Conservation (phyloP, 2,329 filamentous ascomycete species). For the Diplodia scrobiculata region DNA sequence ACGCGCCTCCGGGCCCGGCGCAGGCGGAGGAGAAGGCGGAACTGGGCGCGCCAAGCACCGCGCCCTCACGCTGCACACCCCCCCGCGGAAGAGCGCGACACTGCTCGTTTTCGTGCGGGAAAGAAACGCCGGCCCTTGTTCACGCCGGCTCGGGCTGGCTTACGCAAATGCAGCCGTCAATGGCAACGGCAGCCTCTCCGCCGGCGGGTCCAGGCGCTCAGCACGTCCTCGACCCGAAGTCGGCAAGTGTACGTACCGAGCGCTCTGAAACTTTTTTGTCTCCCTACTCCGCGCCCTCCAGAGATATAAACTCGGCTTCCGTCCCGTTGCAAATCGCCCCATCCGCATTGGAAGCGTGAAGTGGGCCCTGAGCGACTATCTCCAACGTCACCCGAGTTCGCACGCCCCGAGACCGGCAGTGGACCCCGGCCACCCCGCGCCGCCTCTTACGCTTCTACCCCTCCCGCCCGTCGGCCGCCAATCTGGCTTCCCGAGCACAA, state of each 20-base stretch:
- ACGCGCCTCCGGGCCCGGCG: slow-evolving; percentile 15
- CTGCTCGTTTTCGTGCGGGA: background rate
- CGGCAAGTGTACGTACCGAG: slow-evolving; percentile 22
- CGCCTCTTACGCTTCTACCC: slow-evolving; percentile 33
- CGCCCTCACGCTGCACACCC: background rate
- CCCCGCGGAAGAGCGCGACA: background rate
- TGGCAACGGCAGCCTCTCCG: background rate
- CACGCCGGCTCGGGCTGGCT: background rate
- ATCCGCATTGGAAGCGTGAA: slow-evolving; percentile 14
- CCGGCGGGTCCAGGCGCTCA: slow-evolving; percentile 13
- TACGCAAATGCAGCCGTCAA: background rate
- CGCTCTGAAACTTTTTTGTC: slow-evolving; percentile 14
- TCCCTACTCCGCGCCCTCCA: background rate
- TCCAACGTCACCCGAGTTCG: slow-evolving; percentile 12
- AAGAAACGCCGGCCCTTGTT: background rate
- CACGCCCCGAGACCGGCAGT: slow-evolving; percentile 20
- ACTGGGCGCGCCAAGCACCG: background rate
- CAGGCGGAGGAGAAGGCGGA: slow-evolving; percentile 5
- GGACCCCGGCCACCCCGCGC: slow-evolving; percentile 23
- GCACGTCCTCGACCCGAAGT: slow-evolving; percentile 22
- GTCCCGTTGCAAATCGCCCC: slow-evolving; percentile 10
- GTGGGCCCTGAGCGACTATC: slow-evolving; percentile 12
- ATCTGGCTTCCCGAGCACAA: slow-evolving; percentile 54
- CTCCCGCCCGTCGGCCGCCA: slow-evolving; percentile 41
- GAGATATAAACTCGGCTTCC: slow-evolving; percentile 9